phyloP scores from a whole-genome alignment of 805 yeast species.

The Candida anglica region DNA sequence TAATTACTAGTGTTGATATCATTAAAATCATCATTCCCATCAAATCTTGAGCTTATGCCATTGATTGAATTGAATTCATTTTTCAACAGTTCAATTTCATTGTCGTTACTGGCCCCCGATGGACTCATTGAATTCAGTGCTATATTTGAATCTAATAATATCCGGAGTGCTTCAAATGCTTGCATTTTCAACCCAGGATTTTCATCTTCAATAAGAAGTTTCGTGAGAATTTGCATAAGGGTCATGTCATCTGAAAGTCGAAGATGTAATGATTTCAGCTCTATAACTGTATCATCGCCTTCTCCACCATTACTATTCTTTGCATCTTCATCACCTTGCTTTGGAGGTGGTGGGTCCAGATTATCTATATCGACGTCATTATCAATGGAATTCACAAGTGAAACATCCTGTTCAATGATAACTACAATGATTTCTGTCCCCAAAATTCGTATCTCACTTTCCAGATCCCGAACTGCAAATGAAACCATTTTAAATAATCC shows the following conservation, averaged over 20 bases:
- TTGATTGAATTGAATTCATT: constrained; percentile 5
- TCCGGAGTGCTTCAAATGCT: constrained; percentile 77
- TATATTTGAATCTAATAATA: constrained; percentile 59
- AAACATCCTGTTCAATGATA: constrained; percentile 79
- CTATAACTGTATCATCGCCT: constrained; percentile 8
- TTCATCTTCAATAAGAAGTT: constrained; percentile 57
- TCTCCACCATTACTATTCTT: background rate
- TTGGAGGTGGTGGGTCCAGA: constrained; percentile 18
- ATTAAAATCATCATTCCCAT: constrained; percentile 18
- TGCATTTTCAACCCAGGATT: constrained; percentile 76
- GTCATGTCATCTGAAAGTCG: constrained; percentile 55
- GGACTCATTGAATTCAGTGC: constrained; percentile 17
- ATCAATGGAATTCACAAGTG: constrained; percentile 45
- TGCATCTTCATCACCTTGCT: background rate
- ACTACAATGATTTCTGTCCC: constrained; percentile 80
- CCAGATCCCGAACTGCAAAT: constrained; percentile 61
- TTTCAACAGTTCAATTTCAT: constrained; percentile 5
- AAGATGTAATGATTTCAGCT: constrained; percentile 18
- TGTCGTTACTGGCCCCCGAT: constrained; percentile 4
- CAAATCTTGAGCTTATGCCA: constrained; percentile 2
- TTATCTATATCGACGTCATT: constrained; percentile 26
- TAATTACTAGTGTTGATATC: constrained; percentile 41
- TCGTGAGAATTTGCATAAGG: constrained; percentile 49
- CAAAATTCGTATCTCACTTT: constrained; percentile 49
- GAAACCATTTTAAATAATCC: constrained; percentile 70